Evolutionary conservation across 768 basidiomycete genomes (phyloP), one percentile per base, ranked within the genome.

Genomic region (Pisolithus marmoratus): DNA sequence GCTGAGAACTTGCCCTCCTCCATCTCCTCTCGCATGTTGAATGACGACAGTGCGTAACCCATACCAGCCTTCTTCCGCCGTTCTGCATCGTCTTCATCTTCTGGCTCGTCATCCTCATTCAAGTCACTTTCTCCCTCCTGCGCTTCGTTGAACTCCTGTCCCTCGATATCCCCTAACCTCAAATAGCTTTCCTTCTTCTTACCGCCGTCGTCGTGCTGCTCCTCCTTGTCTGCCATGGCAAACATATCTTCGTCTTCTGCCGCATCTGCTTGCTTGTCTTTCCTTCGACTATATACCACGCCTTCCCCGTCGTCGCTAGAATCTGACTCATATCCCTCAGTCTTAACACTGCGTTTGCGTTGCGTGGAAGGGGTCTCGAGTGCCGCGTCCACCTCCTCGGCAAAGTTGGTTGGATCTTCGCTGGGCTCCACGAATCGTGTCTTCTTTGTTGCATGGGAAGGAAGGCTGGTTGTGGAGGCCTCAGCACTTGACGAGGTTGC

Each of bases 21-120:
- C 87, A 98, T 94, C 77, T 99, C 96, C 60, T 91, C 87, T 57
- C 94, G 86, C 95, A 99, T 98, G 68, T 99, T 95, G 82, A 99
- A 99, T 24, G 91, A 89, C 4, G 90, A 94, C 9, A 99, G 59
- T 63, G 94, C 88, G 70, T 73, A 95, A 2, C 95, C 96, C 95
- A 99, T 97, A 12, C 86, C 87, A 37, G 76, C 82, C 67, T 90
- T 91, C 72, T 80, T 83, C 63, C 78, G 72, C 59, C 84, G 79
- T 60, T 80, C 78, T n/a, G 77, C 82, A 48, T 88, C 87, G 64
- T 93, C 87, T 62, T 94, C 87, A 62, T 93, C 80, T 55, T 72
- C 74, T 6, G 72, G 74, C 50, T 72, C 77, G 15, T 66, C 73
- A 0, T 70, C 80, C 0, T 75, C 74, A 4, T 65, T 75, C 0